phyloP scores from a whole-genome alignment of 176 grass and related monocot species.

The Carex scoparia region DNA sequence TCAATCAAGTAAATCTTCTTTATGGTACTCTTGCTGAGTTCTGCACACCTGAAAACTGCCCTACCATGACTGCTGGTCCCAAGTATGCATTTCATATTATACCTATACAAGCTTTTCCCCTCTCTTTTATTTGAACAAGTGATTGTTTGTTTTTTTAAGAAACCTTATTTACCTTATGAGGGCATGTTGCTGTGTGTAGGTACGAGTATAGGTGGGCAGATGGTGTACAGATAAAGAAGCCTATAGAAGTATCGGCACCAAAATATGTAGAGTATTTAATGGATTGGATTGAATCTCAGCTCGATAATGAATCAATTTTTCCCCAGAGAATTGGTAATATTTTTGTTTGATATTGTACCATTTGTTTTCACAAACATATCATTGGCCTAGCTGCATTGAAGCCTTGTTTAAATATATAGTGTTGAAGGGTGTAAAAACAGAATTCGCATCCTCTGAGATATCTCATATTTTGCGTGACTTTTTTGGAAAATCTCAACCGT shows the following conservation, averaged over 20 bases:
- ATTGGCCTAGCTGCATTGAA: background rate
- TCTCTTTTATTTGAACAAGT: background rate
- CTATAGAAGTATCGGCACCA: constrained; percentile 97
- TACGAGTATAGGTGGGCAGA: constrained; percentile 99
- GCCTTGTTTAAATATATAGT: background rate
- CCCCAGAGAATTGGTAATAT: constrained; percentile 93
- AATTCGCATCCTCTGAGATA: no score
- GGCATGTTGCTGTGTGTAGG: constrained; percentile 33
- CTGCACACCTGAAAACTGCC: constrained; percentile 89
- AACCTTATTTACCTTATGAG: background rate
- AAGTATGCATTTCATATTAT: constrained; percentile 42
- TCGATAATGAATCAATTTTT: constrained; percentile 94
- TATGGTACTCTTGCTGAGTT: constrained; percentile 92
- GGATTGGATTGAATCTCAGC: constrained; percentile 99
- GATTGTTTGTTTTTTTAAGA: background rate
- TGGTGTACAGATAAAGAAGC: constrained; percentile 98
- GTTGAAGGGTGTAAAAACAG: background rate
- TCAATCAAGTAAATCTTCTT: constrained; percentile 97
- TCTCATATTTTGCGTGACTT: no score
- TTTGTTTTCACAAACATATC: background rate
- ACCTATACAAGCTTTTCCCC: background rate
- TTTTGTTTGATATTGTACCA: background rate
- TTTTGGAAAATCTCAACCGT: no score
- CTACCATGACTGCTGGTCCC: constrained; percentile 95
- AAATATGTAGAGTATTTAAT: constrained; percentile 99